phyloP scores from a whole-genome alignment of 2,329 filamentous ascomycete genomes.

The Exophiala mesophila region DNA sequence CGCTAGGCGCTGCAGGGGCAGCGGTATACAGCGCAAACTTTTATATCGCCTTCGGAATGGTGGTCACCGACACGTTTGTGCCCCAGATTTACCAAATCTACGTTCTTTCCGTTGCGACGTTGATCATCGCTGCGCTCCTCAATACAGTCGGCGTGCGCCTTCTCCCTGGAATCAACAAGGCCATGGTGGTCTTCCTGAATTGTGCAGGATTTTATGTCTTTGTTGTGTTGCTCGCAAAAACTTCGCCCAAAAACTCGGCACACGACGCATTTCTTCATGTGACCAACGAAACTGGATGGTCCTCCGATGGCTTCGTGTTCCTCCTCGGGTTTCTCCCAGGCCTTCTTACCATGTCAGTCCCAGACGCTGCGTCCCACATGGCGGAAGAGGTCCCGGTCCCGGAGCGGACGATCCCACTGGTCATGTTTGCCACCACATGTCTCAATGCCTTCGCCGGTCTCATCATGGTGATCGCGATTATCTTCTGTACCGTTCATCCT shows the following conservation, averaged over 20 bases:
- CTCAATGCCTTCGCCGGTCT: conserved; percentile 4
- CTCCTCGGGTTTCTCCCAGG: conserved; percentile 4
- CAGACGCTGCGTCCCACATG: conserved; percentile 10
- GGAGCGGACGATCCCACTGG: conserved; percentile 5
- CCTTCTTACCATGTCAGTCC: not conserved
- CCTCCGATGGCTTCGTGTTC: conserved; percentile 17
- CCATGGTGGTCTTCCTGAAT: conserved; percentile 12
- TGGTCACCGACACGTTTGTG: conserved; percentile 7
- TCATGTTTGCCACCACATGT: conserved; percentile 4
- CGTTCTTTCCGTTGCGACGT: conserved; percentile 19
- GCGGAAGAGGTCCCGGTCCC: conserved; percentile 9
- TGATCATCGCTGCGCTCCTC: conserved; percentile 2
- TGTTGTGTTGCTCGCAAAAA: conserved; percentile 25
- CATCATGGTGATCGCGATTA: conserved; percentile 12
- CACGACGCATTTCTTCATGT: conserved; percentile 14
- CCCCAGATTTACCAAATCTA: conserved; percentile 21
- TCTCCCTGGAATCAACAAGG: conserved; percentile 8
- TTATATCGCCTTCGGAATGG: conserved; percentile 7
- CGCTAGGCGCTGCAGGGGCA: conserved; percentile 46
- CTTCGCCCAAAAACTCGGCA: conserved; percentile 9
- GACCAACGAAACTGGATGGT: conserved; percentile 26
- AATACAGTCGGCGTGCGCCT: conserved; percentile 7
- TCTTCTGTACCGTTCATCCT: conserved; percentile 2
- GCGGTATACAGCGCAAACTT: conserved; percentile 5
- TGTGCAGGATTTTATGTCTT: conserved; percentile 24